Evolutionary conservation across 2,329 filamentous ascomycete species (phyloP).

Genomic region (Lecanicillium sp.): DNA sequence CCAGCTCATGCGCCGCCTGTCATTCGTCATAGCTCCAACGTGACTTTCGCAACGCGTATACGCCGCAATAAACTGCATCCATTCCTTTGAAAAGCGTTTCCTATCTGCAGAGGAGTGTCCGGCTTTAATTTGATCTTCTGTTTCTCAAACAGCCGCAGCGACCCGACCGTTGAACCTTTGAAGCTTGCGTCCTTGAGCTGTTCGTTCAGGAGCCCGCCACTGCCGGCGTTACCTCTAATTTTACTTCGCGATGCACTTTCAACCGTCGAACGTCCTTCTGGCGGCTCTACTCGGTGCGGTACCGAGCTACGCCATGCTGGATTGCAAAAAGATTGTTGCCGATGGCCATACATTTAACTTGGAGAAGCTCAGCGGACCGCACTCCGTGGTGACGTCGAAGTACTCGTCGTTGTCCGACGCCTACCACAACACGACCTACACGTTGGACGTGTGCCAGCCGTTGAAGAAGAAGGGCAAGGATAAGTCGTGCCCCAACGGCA

Average conservation of each 20-base stretch:
- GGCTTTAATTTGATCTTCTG: too few relatives aligned
- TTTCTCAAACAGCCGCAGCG: too few relatives aligned
- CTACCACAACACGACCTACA: constrained; percentile 67
- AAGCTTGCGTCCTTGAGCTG: too few relatives aligned
- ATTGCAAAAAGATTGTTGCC: constrained; percentile 55
- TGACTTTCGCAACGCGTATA: too few relatives aligned
- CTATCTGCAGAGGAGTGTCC: too few relatives aligned
- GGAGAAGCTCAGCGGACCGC: constrained; percentile 54
- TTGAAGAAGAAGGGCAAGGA: constrained; percentile 55
- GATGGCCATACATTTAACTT: constrained; percentile 59
- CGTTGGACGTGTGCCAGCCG: constrained; percentile 65
- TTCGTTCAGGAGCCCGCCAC: too few relatives aligned
- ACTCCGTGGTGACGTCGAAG: constrained; percentile 56
- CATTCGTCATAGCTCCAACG: too few relatives aligned
- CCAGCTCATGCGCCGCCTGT: too few relatives aligned
- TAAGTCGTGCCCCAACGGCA: constrained; percentile 59
- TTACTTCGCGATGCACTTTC: constrained; percentile 29
- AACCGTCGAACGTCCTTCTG: constrained; percentile 28
- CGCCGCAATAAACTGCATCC: too few relatives aligned
- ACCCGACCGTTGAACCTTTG: too few relatives aligned
- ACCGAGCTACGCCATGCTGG: constrained; percentile 40
- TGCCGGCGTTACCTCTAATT: too few relatives aligned
- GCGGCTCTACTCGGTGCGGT: constrained; percentile 27
- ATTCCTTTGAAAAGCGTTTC: too few relatives aligned
- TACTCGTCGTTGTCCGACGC: constrained; percentile 44